These are phyloP conservation scores for Mycena vitilis DNA, from an alignment of 768 basidiomycete genomes.

Conservation along the genomic window DNA sequence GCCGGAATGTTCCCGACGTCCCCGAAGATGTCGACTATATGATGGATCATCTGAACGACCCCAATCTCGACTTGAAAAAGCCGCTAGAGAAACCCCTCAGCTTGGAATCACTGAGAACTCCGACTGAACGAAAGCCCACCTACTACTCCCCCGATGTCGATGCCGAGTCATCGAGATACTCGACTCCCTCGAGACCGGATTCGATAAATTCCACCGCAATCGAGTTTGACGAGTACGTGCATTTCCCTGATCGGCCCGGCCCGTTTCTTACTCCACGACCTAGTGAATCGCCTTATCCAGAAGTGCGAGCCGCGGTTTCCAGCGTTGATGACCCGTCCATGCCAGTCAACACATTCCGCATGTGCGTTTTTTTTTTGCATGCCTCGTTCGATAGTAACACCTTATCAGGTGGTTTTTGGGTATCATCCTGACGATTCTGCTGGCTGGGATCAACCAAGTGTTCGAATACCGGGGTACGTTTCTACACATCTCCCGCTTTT, in stretches of 20 bases:
- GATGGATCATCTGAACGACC: conserved; percentile 84
- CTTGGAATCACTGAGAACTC: conserved; percentile 30
- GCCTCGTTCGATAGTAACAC: conserved; percentile 6
- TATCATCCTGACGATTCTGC: conserved; percentile 63
- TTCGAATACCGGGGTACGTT: conserved; percentile 72
- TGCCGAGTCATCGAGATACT: conserved; percentile 54
- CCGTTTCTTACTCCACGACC: conserved; percentile 26
- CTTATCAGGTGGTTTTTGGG: conserved; percentile 75
- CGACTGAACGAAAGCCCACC: conserved; percentile 52
- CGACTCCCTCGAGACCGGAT: conserved; percentile 57
- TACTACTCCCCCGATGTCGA: conserved; percentile 56
- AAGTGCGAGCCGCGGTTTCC: conserved; percentile 90
- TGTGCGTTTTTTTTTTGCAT: conserved; percentile 53
- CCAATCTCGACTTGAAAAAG: conserved; percentile 73
- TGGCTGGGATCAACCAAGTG: conserved; percentile 61
- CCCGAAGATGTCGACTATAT: conserved; percentile 81
- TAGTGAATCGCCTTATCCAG: conserved; percentile 90
- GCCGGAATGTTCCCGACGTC: conserved; percentile 75
- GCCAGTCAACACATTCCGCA: conserved; percentile 84
- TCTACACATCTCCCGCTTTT: conserved; percentile 19
- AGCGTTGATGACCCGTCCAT: conserved; percentile 86
- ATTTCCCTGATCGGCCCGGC: conserved; percentile 38
- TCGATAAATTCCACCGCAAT: conserved; percentile 68
- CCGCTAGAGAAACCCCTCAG: conserved; percentile 40
- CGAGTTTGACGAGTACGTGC: conserved; percentile 78